phyloP scores from a whole-genome alignment of 805 yeast genomes.

The Zygotorulaspora sp. region DNA sequence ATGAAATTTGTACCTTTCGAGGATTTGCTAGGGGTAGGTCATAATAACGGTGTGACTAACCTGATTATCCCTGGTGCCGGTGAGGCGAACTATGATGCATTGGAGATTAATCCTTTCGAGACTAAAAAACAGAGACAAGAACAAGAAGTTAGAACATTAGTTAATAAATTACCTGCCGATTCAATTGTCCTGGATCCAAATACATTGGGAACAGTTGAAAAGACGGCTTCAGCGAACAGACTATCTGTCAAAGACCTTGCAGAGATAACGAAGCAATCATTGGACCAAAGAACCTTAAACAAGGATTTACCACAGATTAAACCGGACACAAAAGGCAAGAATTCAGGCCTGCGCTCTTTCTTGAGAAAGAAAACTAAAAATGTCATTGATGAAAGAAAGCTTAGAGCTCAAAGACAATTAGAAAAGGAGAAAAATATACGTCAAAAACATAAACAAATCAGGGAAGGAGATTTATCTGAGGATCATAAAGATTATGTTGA shows the following conservation, averaged over 20 bases:
- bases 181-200: slow-evolving; percentile 88
- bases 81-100: slow-evolving; percentile 94
- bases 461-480: slow-evolving; percentile 49
- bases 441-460: slow-evolving; percentile 44
- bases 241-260: slow-evolving; percentile 56
- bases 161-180: slow-evolving; percentile 88
- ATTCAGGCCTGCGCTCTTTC: slow-evolving; percentile 75
- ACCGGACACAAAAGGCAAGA: slow-evolving; percentile 71
- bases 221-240: slow-evolving; percentile 58
- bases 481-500: slow-evolving; percentile 43
- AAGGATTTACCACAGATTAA: slow-evolving; percentile 53
- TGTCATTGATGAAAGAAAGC: slow-evolving; percentile 78
- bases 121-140: slow-evolving; percentile 91
- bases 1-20: slow-evolving; percentile 86
- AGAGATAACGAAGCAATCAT: slow-evolving; percentile 38
- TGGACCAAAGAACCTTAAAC: slow-evolving; percentile 37
- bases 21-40: slow-evolving; percentile 92
- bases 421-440: slow-evolving; percentile 69
- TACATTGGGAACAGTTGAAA: slow-evolving; percentile 78
- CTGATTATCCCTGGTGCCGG: slow-evolving; percentile 93
- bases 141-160: slow-evolving; percentile 75
- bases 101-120: slow-evolving; percentile 90
- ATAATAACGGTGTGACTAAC: slow-evolving; percentile 71
- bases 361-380: slow-evolving; percentile 79
- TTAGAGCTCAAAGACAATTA: slow-evolving; percentile 70